A percentile compares a stretch with the other conserved stretches of the same genome.
Conservation (phyloP, 176 grass and related monocot species). For the Eragrostis curvula region DNA sequence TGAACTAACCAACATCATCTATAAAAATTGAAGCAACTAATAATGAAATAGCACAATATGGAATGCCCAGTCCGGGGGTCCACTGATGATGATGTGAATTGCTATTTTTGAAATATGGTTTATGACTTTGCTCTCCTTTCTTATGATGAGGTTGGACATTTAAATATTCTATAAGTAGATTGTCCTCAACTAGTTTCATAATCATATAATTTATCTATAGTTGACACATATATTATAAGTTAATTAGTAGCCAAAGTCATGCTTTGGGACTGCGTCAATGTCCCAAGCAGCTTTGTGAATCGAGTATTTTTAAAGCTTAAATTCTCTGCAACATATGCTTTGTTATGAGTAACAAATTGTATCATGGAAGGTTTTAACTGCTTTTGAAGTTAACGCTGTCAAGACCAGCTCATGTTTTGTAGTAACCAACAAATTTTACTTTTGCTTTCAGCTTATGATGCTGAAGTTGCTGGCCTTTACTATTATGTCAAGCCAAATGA, state of each 20-base stretch:
- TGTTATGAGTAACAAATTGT: neutral
- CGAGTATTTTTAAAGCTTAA: neutral
- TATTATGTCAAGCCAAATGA: conserved; percentile 61
- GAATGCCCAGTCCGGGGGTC: neutral
- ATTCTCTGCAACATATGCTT: neutral
- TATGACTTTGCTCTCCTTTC: neutral
- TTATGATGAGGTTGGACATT: neutral
- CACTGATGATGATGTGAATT: neutral
- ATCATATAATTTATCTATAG: neutral
- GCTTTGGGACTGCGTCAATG: neutral
- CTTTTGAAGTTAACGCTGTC: neutral
- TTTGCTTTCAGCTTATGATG: conserved; percentile 89
- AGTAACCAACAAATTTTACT: conserved; percentile 28
- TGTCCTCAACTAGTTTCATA: neutral
- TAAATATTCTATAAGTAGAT: neutral
- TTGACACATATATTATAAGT: neutral
- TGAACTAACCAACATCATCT: neutral
- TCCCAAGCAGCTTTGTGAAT: neutral
- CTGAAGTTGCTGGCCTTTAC: conserved; percentile 93
- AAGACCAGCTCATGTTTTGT: neutral
- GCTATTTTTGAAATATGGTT: neutral
- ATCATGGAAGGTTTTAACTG: neutral
- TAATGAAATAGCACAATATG: neutral
- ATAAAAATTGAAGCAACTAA: neutral
- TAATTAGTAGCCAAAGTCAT: neutral